Conservation (phyloP, 805 yeast species). For the Candida chauliodis region DNA sequence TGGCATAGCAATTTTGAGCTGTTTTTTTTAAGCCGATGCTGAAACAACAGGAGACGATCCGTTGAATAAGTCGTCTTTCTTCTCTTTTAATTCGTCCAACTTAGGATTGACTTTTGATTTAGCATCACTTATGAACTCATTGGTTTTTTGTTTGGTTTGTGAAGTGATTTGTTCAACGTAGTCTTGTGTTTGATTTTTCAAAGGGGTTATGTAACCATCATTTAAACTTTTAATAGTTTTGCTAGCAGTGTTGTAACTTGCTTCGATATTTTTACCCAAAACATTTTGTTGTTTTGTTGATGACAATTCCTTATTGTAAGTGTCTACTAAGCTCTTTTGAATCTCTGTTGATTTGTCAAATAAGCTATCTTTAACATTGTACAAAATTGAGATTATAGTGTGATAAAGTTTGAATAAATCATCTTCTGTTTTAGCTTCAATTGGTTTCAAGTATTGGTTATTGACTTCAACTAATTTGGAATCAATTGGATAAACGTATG, state of each 20-base stretch:
- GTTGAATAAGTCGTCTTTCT: constrained; percentile 12
- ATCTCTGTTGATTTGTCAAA: constrained; percentile 13
- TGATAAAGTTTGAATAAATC: constrained; percentile 16
- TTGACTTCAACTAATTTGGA: constrained; percentile 7
- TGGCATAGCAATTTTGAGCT: no score
- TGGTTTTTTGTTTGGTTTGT: constrained; percentile 33
- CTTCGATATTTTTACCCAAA: constrained; percentile 30
- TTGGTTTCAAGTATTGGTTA: constrained; percentile 10
- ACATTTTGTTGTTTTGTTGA: constrained; percentile 22
- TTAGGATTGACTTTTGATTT: constrained; percentile 15
- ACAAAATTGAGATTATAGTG: constrained; percentile 18
- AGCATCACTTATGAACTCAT: constrained; percentile 22
- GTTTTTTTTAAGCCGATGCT: constrained; percentile 25
- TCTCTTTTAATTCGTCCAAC: constrained; percentile 11
- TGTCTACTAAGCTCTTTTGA: constrained; percentile 26
- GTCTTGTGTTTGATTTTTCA: constrained; percentile 35
- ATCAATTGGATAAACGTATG: constrained; percentile 7
- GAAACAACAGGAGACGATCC: constrained; percentile 16
- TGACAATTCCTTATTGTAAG: constrained; percentile 32
- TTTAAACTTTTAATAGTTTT: constrained; percentile 30
- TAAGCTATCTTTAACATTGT: constrained; percentile 15
- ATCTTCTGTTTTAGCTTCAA: constrained; percentile 7
- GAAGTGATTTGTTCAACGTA: constrained; percentile 34
- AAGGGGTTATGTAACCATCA: constrained; percentile 35
- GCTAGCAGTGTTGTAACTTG: constrained; percentile 32